Conservation (phyloP, 805 yeast genomes). For the Yarrowia alimentaria region DNA sequence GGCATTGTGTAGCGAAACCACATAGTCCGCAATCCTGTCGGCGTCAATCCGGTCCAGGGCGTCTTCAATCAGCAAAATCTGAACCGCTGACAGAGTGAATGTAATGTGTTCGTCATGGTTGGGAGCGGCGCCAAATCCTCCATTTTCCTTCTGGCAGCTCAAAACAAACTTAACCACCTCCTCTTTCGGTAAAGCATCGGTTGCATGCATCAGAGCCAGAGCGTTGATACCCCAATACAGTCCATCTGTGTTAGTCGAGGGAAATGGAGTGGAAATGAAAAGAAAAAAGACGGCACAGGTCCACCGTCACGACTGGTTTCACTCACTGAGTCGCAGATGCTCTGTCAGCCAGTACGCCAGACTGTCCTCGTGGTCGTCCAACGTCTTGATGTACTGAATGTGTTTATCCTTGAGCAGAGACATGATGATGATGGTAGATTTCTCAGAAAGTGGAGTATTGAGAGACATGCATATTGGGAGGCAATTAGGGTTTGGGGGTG, state of each 20-base stretch:
- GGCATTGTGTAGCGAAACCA: constrained; percentile 46
- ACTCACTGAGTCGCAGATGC: constrained; percentile 68
- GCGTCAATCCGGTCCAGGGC: constrained; percentile 48
- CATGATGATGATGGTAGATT: constrained; percentile 15
- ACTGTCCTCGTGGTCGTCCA: constrained; percentile 57
- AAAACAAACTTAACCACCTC: constrained; percentile 69
- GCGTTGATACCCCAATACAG: constrained; percentile 94
- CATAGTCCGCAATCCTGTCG: constrained; percentile 40
- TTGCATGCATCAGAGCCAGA: constrained; percentile 55
- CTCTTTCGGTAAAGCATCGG: constrained; percentile 55
- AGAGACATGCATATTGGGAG: too few species aligned
- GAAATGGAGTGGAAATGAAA: background rate
- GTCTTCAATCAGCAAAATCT: constrained; percentile 67
- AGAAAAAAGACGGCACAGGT: too few species aligned
- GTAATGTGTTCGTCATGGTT: constrained; percentile 84
- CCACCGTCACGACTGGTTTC: too few species aligned
- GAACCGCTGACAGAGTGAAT: constrained; percentile 83
- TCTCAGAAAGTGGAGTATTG: too few species aligned
- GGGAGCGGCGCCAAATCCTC: constrained; percentile 88
- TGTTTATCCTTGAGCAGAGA: constrained; percentile 48
- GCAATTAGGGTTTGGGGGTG: too few species aligned
- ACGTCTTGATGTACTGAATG: constrained; percentile 52
- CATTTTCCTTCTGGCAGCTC: constrained; percentile 52
- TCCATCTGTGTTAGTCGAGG: constrained; percentile 49
- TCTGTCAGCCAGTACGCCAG: constrained; percentile 86